Evolutionary conservation across 2,329 filamentous ascomycete species (phyloP), one percentile per base, ranked within the genome.

Genomic region (Epichloe scottii): DNA sequence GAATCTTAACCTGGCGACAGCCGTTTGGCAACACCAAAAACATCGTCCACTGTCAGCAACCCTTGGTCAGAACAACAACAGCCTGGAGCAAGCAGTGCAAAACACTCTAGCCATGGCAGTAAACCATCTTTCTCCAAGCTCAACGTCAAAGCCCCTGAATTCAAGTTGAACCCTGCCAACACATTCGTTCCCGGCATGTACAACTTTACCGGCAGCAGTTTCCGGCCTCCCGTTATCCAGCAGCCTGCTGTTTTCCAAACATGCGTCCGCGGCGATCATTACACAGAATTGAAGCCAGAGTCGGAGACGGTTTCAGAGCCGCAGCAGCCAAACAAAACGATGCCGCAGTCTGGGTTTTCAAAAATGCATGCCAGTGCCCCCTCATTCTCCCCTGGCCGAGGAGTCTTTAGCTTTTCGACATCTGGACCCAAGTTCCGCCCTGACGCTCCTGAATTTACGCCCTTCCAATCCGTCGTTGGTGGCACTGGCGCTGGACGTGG

Each of bases 121-220:
- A 87, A 85, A 59, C 73, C 82, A 3, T 90, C 81, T 0, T 67
- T 83, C 42, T 88, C 89, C 1, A 90, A 84, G 58, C 77, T 97
- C 58, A 97, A 97, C 60, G 89, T 94, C 33, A 81, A 85, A 55
- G 91, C 91, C 0, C 86, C 89, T 45, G 88, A 93, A 61, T 96
- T 96, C 73, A 88, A 84, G 59, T 91, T 91, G 67, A 79, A 80
- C 55, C 78, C 77, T 3, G 64, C 68, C 11, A 76, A 65, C 59
- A 68, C 67, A 26, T 81, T 80, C 59, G 70, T 73, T 38, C 72
- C 75, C 35, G 43, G 37, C 15, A 67, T 74, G 49, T 79, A 79
- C 59, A 69, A 69, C 39, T 80, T 80, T 54, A 68, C 69, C 40
- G 70, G 61, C 47, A 60, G 58, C 46, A 60, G 58, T 45, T 75